phyloP scores from a whole-genome alignment of 148 eudicot species.

The Silene uniflora region DNA sequence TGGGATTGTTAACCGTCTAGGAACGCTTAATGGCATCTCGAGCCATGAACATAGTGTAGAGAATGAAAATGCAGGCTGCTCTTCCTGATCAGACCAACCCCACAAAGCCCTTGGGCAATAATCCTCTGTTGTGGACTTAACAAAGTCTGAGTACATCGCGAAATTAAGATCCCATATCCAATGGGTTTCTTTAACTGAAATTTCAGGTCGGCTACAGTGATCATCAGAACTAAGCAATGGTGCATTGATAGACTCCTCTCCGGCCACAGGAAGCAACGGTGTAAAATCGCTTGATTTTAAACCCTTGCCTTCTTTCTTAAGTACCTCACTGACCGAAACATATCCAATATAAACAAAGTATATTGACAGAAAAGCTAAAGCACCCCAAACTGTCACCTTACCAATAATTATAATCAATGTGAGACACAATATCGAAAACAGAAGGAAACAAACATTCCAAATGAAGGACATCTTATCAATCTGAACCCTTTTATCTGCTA shows the following conservation, averaged over 20 bases:
- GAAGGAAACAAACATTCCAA: conserved; percentile 52
- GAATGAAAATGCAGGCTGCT: conserved; percentile 29
- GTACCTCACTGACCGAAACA: conserved; percentile 45
- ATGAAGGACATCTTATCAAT: conserved; percentile 47
- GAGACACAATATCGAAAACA: conserved; percentile 43
- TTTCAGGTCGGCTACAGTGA: conserved; percentile 21
- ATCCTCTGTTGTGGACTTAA: conserved; percentile 28
- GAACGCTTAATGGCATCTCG: conserved; percentile 49
- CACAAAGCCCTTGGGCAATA: conserved; percentile 29
- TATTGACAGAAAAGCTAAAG: conserved; percentile 45
- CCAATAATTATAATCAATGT: conserved; percentile 44
- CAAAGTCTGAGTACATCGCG: conserved; percentile 52
- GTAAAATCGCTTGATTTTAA: conserved; percentile 24
- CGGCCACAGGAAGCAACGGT: conserved; percentile 50
- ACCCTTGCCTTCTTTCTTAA: conserved; percentile 21
- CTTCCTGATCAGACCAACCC: conserved; percentile 56
- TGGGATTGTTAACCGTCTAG: conserved; percentile 52
- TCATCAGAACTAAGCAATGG: conserved; percentile 30
- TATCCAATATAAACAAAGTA: conserved; percentile 42
- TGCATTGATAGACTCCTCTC: conserved; percentile 26
- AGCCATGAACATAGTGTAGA: conserved; percentile 38
- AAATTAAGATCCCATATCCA: conserved; percentile 64
- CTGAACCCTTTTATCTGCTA: conserved; percentile 37
- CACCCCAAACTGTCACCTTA: conserved; percentile 40
- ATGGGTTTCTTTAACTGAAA: conserved; percentile 41